Evolutionary conservation across 164 flowering plant species (phyloP), one percentile per base, ranked within the genome.

Genomic region (Cinnamomum micranthum): DNA sequence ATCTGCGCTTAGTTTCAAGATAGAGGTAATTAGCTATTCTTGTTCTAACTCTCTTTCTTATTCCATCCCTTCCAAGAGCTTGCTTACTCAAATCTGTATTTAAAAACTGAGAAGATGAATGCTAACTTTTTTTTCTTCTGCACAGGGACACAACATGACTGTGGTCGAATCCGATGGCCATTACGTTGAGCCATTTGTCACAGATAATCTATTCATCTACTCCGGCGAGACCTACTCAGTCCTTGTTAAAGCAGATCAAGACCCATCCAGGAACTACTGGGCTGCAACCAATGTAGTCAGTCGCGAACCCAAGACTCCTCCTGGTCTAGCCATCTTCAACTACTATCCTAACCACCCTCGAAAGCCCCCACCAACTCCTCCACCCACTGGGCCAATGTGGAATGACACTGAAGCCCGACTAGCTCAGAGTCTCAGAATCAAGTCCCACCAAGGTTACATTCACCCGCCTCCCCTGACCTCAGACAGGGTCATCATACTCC

Each of bases 131-230:
- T 25, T 7, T 33, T 31, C 1, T 12, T 3, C 33, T 31, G 5
- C 50, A 20, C 85, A 92, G 97, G 92, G 95, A 3, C 97, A 94
- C 70, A 89, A 91, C 70, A 82, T 94, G 97, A 94, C 97, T 2
- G 89, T 94, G 2, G 95, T 92, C 4, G 97, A 92, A 82, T 88
- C 98, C 0, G 98, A 94, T 63, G 98, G 98, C 2, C 92, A 92
- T 77, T 81, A 87, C 70, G 95, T 91, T 0, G 94, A 92, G 72
- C 98, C 97, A 13, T 86, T 94, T 68, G 83, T 82, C 17, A 84
- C 88, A 0, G 77, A 92, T 64, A 90, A 85, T 75, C 75, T 92
- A 7, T 85, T 85, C 79, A 85, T 94, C 4, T 94, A 94, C 87
- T 91, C 98, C 0, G 98, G 98, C 0, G 98, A 93, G 80, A 89